phyloP scores from a whole-genome alignment of 2,329 filamentous ascomycete species.

The Nigrospora osmanthi region DNA sequence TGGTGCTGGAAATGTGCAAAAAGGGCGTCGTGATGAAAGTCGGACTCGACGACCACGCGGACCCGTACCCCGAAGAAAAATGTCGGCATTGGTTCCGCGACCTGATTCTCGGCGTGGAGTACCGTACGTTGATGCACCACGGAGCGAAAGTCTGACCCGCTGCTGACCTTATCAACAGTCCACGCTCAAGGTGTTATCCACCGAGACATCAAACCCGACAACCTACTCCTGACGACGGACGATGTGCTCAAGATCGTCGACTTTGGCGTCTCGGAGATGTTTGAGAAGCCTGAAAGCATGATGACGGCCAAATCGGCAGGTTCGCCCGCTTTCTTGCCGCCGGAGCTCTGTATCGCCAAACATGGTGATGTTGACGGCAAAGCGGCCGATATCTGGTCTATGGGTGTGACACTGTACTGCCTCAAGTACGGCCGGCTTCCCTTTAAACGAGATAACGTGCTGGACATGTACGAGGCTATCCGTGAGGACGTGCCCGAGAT shows the following conservation, averaged over 20 bases:
- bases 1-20: constrained; percentile 98
- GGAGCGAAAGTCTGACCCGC: not conserved
- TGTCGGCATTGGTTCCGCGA: constrained; percentile 93
- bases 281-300: constrained; percentile 80
- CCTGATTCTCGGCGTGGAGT: constrained; percentile 90
- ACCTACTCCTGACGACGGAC: constrained; percentile 81
- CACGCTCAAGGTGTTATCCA: constrained; percentile 94
- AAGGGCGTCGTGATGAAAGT: constrained; percentile 98
- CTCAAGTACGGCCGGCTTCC: constrained; percentile 83
- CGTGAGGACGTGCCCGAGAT: constrained; percentile 59
- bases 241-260: constrained; percentile 96
- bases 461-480: constrained; percentile 88
- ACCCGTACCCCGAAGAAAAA: constrained; percentile 73
- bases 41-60: constrained; percentile 72
- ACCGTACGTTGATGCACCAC: constrained; percentile 48
- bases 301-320: constrained; percentile 87
- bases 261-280: constrained; percentile 99
- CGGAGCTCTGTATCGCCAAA: constrained; percentile 79
- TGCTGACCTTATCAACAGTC: constrained; percentile 39
- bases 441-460: constrained; percentile 69
- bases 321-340: constrained; percentile 88
- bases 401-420: constrained; percentile 93
- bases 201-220: constrained; percentile 96
- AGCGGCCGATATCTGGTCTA: constrained; percentile 95
- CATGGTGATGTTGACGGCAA: constrained; percentile 84